Base-by-base conservation (phyloP, 345 rosid species). In the Hibiscus mutabilis region DNA sequence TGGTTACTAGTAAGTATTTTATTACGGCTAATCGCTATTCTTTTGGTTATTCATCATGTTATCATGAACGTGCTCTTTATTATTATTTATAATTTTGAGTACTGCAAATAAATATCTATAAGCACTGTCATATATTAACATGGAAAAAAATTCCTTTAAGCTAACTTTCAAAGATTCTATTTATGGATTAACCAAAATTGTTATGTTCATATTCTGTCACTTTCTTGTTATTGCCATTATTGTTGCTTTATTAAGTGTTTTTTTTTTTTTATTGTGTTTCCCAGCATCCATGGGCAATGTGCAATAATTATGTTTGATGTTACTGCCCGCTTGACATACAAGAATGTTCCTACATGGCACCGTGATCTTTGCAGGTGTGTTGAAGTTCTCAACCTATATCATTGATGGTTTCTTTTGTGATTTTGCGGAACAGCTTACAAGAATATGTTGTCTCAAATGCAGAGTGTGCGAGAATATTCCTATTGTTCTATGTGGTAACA, bases 391-490 rank as follows among this genome's bases (percentile, higher is more conserved):
- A 16, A 6, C 18, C 0, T 49, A 1, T 49, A 49, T 16, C 18
- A 6, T 11, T 14, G 63, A 24, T 27, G 25, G 9, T 69, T n/a
- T 60, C 14, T 33, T n/a, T 68, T 53, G 70, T 16, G 55, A 5
- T 49, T 49, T 49, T 16, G 7, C 2, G 0, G 1, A 65, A 65
- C 18, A 1, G 31, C n/a, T 21, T 21, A 13, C 22, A 3, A 13
- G 44, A 64, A 11, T 22, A 31, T 66, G 47, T n/a, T 47, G 15
- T 56, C 24, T 1, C 5, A 40, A 76, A 60, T 21, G 42, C 74
- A 89, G 96, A 84, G 98, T 92, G 31, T 92, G 98, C 19, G 98
- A 89, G 76, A 90, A 90, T 75, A 89, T 92, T 44, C 96, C 98
- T 0, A 90, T 92, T 76, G 98, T 92, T 69, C 83, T 92, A 2